Conservation (phyloP, 2,329 filamentous ascomycete species). For the Cladosporium velox region DNA sequence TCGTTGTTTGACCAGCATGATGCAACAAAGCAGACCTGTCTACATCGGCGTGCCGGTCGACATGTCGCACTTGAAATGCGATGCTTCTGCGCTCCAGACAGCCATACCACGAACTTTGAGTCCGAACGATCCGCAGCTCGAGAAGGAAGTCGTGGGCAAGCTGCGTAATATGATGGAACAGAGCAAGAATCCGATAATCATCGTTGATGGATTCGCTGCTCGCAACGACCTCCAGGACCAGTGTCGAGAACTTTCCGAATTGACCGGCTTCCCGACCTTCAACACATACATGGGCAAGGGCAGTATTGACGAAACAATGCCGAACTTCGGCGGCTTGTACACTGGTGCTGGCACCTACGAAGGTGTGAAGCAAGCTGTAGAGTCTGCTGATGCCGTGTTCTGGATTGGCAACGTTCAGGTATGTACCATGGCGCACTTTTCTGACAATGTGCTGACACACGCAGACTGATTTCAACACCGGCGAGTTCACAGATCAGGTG, state of each 20-base stretch:
- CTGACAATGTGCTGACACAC: constrained; percentile 20
- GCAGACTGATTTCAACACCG: constrained; percentile 34
- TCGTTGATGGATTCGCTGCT: constrained; percentile 30
- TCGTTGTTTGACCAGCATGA: constrained; percentile 29
- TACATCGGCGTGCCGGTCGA: constrained; percentile 34
- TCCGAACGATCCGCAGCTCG: not conserved
- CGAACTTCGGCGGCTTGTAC: constrained; percentile 31
- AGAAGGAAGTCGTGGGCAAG: constrained; percentile 20
- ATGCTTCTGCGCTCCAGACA: constrained; percentile 20
- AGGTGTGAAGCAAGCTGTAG: constrained; percentile 28
- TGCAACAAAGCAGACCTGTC: constrained; percentile 29
- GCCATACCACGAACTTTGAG: constrained; percentile 18
- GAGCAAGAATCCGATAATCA: constrained; percentile 25
- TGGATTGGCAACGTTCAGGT: constrained; percentile 23
- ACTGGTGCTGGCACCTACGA: constrained; percentile 28
- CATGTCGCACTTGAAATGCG: constrained; percentile 24
- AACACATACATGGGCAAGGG: constrained; percentile 31
- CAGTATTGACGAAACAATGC: constrained; percentile 22
- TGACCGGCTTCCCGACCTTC: constrained; percentile 26
- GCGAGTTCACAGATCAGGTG: constrained; percentile 35
- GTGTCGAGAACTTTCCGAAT: constrained; percentile 23
- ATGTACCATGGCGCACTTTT: not conserved
- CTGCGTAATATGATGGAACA: constrained; percentile 19
- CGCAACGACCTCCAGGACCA: constrained; percentile 24
- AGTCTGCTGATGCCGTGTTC: constrained; percentile 28